Base-by-base conservation (phyloP, 805 yeast species). In the Wickerhamiella qilinensis region DNA sequence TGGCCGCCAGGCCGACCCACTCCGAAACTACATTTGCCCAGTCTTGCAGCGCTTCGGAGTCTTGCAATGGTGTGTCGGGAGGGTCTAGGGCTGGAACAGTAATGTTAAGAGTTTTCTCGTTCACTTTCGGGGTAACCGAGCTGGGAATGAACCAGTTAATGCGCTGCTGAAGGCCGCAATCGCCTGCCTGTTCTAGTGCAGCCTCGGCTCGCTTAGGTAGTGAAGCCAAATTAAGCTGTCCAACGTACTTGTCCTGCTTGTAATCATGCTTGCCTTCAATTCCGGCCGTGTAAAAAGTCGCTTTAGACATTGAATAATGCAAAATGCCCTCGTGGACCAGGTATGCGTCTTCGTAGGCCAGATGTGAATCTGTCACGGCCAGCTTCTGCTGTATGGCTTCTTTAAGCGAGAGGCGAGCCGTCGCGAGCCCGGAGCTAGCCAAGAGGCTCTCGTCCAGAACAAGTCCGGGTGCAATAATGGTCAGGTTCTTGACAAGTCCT, bases 1-100 rank as follows among this genome's bases (percentile, higher is more conserved):
- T 12, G 2, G 28, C 37, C 3, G 37, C 41, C 9, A 46, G 42
- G 1, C 49, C 52, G 2, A 36, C 31, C 51, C 50, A 46, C 20
- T 48, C 49, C 2, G 27, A n/a, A 17, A 45, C 14, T n/a, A 17
- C 39, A 20, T 43, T 44, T 4, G 49, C 38, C 50, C 51, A 47
- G 28, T 48, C 52, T 14, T 38, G 37, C 20, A 41, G 39, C 4
- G 19, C 37, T 16, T 20, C 43, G 9, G 20, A 40, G 18, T 40
- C 38, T 14, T 20, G n/a, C n/a, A n/a, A n/a, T n/a, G n/a, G n/a
- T n/a, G n/a, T n/a, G n/a, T n/a, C n/a, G n/a, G n/a, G 15, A 3
- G 42, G 36, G 3, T 17, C 11, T 22, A 40, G 33, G 2, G 35
- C 33, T 15, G 45, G 45, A 2, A 38, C 37, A 1, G n/a, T n/a